Evolutionary conservation across 257 asterid genomes (phyloP), one percentile per base, ranked within the genome.

Genomic region (Scutellaria minor): DNA sequence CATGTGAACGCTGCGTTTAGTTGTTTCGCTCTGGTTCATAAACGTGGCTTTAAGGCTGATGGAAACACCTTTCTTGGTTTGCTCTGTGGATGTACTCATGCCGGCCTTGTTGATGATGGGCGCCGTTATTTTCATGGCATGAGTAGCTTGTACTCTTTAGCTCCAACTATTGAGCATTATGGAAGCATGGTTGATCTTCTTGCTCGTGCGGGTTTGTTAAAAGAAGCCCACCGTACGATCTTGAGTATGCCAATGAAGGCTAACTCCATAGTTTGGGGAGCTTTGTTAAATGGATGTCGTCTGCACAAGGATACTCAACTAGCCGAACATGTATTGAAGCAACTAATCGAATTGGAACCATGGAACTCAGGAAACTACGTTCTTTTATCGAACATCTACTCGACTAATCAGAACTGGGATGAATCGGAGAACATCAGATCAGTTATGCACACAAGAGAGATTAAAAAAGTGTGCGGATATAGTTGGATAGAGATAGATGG

Each of bases 401-500:
- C 71, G 0, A 58, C 56, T 22, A 22, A 62, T n/a, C 64, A n/a
- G 56, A 72, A 62, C 51, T 72, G 71, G 71, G 64, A 27, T 1
- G 71, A 72, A 12, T 72, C 77, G 0, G 77, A 51, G 70, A 51
- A 27, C 2, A 50, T 72, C 13, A 62, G 77, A 37, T 45, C 64
- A 2, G 51, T 51, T n/a, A 72, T 72, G 77, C 39, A 44, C 46
- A 9, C 65, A 64, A 20, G 20, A 52, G 77, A 71, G 5, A 52
- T 72, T 51, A 63, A 51, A 64, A 72, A 72, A 62, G 37, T 62
- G 15, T 64, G 64, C 0, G 77, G 64, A 1, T 22, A n/a, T 41
- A 72, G 70, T 14, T 72, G 77, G 77, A 72, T 72, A 20, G 77
- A 72, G 64, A 59, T 72, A 8, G 77, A 62, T 52, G 70, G 77